Evolutionary conservation across 306 rosid species (phyloP).

Genomic region (Amphicarpaea edgeworthii): DNA sequence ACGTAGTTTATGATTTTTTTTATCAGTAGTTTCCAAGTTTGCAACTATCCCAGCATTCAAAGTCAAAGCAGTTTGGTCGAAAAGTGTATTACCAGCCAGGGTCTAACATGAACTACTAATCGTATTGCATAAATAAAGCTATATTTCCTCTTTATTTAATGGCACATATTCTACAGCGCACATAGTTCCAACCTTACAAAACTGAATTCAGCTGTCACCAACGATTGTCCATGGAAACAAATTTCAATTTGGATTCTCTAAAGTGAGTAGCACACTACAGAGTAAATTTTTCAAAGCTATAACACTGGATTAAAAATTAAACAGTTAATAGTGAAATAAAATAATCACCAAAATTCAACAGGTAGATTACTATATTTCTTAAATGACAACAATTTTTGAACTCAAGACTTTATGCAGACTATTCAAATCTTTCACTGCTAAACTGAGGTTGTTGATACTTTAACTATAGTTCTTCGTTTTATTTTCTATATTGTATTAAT

Average conservation of each 20-base stretch:
- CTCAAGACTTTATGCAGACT: background rate
- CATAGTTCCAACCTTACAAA: constrained; percentile 19
- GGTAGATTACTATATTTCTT: background rate
- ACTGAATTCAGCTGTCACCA: constrained; percentile 14
- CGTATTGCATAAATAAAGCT: background rate
- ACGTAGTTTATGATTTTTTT: background rate
- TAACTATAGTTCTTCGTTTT: background rate
- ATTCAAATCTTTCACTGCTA: background rate
- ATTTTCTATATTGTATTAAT: background rate
- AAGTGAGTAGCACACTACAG: no score
- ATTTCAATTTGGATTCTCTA: constrained; percentile 11
- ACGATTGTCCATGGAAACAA: constrained; percentile 32
- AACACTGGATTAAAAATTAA: background rate
- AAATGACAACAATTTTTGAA: no score
- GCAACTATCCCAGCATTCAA: background rate
- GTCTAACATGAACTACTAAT: background rate
- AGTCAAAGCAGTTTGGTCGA: background rate
- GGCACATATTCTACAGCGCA: background rate
- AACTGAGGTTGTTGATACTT: background rate
- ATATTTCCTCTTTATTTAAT: background rate
- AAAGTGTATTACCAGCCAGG: background rate
- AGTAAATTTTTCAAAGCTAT: background rate
- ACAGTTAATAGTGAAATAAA: background rate
- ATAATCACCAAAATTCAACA: background rate
- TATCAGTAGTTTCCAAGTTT: constrained; percentile 10